Base-by-base conservation (phyloP, 805 yeast genomes). In the Kregervanrija pseudodelftensis region DNA sequence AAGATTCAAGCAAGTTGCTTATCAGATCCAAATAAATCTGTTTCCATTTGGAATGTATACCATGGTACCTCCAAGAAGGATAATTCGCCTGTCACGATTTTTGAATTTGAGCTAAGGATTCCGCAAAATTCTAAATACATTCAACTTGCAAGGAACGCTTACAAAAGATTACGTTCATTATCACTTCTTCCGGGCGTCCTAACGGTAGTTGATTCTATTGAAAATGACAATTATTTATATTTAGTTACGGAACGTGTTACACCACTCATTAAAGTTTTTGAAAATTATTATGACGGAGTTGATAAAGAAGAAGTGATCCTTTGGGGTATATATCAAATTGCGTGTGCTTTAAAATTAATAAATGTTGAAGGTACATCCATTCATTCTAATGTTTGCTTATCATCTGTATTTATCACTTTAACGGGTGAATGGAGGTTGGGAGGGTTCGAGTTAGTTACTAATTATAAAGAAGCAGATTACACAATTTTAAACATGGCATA, bases 401-500 rank as follows among this genome's bases (percentile, higher is more conserved):
- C 74, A 36, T 75, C 85, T 1, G 72, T 90, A 1, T 89, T 67
- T 58, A 79, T 86, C 12, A 82, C 76, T 44, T 74, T 70, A 30
- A 57, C 69, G 12, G 95, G 96, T 11, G 95, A 85, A 56, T 87
- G 95, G 91, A 82, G 79, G 47, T 59, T 90, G 28, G 84, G 85
- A 47, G 95, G 96, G 1, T 79, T 89, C 55, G 97, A 90, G 61
- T 61, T 82, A 1, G 63, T 79, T 33, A 72, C 82, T 2, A 74
- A 69, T 44, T 58, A 74, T 37, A 66, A 74, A 4, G 80, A 72
- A 14, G 68, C 64, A 41, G 72, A 73, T 15, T 58, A 65, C 58
- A n/a, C 54, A 39, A 35, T 49, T 16, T 32, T 51, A 48, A 37
- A 63, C 61, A 22, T 34, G 42, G 59, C 54, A 5, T 43, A 42